Percentiles rank a stretch among this genome's conserved stretches.
phyloP scores from a whole-genome alignment of 345 rosid species.

The Microcos paniculata region DNA sequence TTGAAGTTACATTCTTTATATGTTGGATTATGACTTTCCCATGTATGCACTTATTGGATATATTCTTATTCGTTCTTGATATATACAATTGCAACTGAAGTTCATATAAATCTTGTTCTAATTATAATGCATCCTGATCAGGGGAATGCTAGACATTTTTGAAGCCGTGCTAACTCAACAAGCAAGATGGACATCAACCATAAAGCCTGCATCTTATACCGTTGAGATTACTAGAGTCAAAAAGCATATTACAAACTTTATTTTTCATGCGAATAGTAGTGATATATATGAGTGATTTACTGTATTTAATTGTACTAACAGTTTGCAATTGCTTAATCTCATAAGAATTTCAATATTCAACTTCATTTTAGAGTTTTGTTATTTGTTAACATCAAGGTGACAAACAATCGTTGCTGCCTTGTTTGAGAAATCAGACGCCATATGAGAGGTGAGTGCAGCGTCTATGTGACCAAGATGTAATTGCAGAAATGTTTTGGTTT shows the following conservation, averaged over 20 bases:
- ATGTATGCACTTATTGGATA: neutral
- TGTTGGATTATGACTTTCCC: neutral
- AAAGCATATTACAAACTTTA: neutral
- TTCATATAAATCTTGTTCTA: neutral
- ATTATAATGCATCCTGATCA: neutral
- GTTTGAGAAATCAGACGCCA: neutral
- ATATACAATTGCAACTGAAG: neutral
- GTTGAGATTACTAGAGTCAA: neutral
- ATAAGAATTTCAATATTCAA: neutral
- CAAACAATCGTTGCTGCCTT: neutral
- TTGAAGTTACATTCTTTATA: neutral
- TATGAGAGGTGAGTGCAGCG: neutral
- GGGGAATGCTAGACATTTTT: neutral
- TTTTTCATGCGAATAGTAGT: neutral
- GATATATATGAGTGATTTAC: neutral
- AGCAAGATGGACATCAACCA: neutral
- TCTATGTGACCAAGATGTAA: neutral
- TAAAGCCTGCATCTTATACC: neutral
- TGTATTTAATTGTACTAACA: neutral
- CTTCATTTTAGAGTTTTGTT: neutral
- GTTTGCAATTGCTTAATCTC: neutral
- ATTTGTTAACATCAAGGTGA: neutral
- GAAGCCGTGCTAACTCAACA: no score
- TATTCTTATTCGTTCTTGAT: neutral
- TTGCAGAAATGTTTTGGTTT: no score